Evolutionary conservation across 352 stramenopile genomes (phyloP).

Genomic region (Pythium myriotylum): DNA sequence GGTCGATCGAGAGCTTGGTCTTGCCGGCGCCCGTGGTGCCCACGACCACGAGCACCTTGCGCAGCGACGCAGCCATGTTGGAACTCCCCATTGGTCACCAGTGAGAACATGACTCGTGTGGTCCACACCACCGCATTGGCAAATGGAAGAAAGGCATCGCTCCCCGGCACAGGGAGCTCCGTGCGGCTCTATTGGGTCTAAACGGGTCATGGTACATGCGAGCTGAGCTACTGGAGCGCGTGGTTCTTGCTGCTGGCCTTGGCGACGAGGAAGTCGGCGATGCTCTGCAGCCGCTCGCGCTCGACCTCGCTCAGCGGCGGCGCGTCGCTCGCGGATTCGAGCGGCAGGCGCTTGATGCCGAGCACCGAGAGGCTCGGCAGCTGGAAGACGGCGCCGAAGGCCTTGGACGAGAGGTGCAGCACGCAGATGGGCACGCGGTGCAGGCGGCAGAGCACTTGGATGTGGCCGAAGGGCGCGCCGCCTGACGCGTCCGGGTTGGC

Average conservation of each 20-base stretch:
- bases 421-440: conserved; percentile 71
- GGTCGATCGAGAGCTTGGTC: conserved; percentile 91
- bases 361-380: conserved; percentile 61
- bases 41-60: conserved; percentile 88
- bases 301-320: conserved; percentile 29
- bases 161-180: too few relatives aligned
- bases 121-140: conserved; percentile 25
- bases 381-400: conserved; percentile 56
- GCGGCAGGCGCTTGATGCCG: conserved; percentile 41
- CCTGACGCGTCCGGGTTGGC: conserved; percentile 55
- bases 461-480: conserved; percentile 55
- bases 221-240: conserved; percentile 14
- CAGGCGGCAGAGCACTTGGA: conserved; percentile 70
- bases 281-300: conserved; percentile 54
- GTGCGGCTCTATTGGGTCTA: not conserved
- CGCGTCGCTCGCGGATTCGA: not conserved
- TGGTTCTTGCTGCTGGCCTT: conserved; percentile 64
- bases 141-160: not conserved
- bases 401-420: conserved; percentile 71
- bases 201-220: not conserved
- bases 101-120: conserved; percentile 22
- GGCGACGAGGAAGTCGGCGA: conserved; percentile 55
- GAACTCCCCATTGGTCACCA: not conserved
- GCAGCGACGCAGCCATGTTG: conserved; percentile 42
- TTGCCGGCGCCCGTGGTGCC: conserved; percentile 92